These are phyloP conservation scores for Neoboletus subvelutipes DNA, from an alignment of 768 basidiomycete species.

Conservation along the genomic window DNA sequence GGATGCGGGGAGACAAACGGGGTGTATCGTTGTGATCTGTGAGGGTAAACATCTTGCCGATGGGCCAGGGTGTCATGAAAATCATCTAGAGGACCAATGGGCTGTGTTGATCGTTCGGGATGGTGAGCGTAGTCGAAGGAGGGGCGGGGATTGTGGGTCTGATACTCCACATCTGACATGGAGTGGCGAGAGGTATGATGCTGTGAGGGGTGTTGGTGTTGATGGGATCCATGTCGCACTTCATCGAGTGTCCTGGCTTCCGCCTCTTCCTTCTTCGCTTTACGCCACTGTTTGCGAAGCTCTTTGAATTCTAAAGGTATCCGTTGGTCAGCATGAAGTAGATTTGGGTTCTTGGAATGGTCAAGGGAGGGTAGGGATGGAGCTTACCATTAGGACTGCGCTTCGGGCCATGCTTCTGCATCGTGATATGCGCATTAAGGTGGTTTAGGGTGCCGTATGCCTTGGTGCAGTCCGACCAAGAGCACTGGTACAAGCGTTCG, in stretches of 20 bases:
- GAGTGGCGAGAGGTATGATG: constrained; percentile 27
- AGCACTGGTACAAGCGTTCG: constrained; percentile 88
- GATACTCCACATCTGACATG: constrained; percentile 25
- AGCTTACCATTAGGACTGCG: constrained; percentile 83
- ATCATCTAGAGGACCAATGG: constrained; percentile 16
- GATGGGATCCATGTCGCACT: constrained; percentile 19
- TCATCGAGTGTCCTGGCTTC: constrained; percentile 25
- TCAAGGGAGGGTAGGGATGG: background rate
- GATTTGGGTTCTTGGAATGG: background rate
- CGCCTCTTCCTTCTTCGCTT: constrained; percentile 80
- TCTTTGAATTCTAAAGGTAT: constrained; percentile 86
- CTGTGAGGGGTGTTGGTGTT: constrained; percentile 15
- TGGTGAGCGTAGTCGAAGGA: constrained; percentile 30
- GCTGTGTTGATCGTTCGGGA: constrained; percentile 16
- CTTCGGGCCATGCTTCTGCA: constrained; percentile 94
- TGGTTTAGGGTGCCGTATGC: constrained; percentile 95
- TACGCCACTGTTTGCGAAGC: constrained; percentile 93
- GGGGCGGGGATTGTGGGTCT: constrained; percentile 18
- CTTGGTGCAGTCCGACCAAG: constrained; percentile 75
- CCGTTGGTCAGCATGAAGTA: constrained; percentile 8
- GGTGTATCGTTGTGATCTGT: constrained; percentile 29
- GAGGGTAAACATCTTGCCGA: constrained; percentile 20
- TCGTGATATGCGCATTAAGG: constrained; percentile 96
- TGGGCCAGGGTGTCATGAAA: constrained; percentile 19
- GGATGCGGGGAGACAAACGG: constrained; percentile 19